Percentiles rank a stretch among this genome's conserved stretches.
Conservation (phyloP, 2,329 filamentous ascomycete genomes). For the Pleomassaria siparia region DNA sequence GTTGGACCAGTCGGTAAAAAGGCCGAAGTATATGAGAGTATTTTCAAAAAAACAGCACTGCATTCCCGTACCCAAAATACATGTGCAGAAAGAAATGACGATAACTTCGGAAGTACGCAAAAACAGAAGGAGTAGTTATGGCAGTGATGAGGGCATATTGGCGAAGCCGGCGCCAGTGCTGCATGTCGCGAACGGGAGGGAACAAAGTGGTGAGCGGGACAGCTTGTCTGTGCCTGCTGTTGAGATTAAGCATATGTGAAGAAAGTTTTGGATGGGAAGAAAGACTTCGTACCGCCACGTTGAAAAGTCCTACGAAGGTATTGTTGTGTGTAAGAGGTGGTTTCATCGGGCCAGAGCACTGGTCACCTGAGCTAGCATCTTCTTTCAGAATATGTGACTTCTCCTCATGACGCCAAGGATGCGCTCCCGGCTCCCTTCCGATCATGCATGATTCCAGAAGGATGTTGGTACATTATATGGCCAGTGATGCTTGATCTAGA, state of each 20-base stretch:
- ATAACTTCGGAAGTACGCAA: constrained; percentile 21
- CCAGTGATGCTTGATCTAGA: too few relatives aligned
- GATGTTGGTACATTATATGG: too few relatives aligned
- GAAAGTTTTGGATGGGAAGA: background rate
- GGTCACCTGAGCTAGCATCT: too few relatives aligned
- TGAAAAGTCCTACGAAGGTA: background rate
- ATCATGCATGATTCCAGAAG: too few relatives aligned
- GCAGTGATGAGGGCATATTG: constrained; percentile 19
- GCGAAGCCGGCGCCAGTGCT: constrained; percentile 14
- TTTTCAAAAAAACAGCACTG: constrained; percentile 14
- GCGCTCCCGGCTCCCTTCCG: too few relatives aligned
- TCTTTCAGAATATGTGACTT: too few relatives aligned
- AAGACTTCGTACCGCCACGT: background rate
- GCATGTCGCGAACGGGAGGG: background rate
- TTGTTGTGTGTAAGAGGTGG: background rate
- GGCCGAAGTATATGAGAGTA: constrained; percentile 14
- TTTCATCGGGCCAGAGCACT: too few relatives aligned
- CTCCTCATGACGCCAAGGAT: too few relatives aligned
- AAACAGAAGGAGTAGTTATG: constrained; percentile 21
- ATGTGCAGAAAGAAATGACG: constrained; percentile 24
- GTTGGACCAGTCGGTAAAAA: constrained; percentile 10
- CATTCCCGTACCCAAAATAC: constrained; percentile 21
- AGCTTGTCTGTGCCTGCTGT: too few relatives aligned
- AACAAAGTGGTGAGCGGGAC: background rate
- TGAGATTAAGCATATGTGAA: background rate